Evolutionary conservation across 352 stramenopile species (phyloP), one percentile per base, ranked within the genome.

Genomic region (Phytophthora megakarya): DNA sequence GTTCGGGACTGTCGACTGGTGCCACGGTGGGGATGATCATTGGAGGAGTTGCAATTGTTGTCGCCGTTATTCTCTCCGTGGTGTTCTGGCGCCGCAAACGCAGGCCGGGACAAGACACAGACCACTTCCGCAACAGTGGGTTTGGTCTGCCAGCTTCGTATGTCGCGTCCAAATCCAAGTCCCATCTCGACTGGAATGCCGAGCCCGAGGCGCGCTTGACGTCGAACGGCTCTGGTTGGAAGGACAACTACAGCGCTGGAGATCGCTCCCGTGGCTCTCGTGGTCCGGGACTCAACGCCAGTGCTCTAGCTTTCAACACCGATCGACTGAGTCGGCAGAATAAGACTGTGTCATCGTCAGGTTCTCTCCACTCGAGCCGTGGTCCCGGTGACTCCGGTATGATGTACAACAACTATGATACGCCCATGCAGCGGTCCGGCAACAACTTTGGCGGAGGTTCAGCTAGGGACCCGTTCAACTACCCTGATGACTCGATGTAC

Each of bases 261-360:
- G 71, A 81, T 42, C 75, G 73, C 43, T 72, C 60, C 13, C 66
- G 76, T 54, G 70, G 66, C 1, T 74, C 61, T 39, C 80, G 83
- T 60, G 72, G 76, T 0, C 79, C 81, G 13, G 69, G 65, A 30
- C 61, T 92, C 9, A 89, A 75, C 37, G 81, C 83, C 9, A 90
- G 81, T 37, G 81, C 83, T 0, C 75, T 92, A 21, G 77, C 63
- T 25, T 92, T 90, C 49, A 76, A 90, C 40, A n/a, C n/a, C n/a
- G 81, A 90, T 23, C 73, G 71, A 25, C 56, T 61, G 19, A 86
- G 77, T 43, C 80, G 67, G 23, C 60, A 71, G n/a, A 81, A 88
- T 37, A 84, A 89, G 50, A 92, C 83, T 0, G 75, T 77, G 21
- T 92, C 80, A 10, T 92, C 83, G 3, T 87, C 75, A 3, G 79